Base-by-base conservation (phyloP, 2,329 filamentous ascomycete species). In the Sclerotinia nivalis region DNA sequence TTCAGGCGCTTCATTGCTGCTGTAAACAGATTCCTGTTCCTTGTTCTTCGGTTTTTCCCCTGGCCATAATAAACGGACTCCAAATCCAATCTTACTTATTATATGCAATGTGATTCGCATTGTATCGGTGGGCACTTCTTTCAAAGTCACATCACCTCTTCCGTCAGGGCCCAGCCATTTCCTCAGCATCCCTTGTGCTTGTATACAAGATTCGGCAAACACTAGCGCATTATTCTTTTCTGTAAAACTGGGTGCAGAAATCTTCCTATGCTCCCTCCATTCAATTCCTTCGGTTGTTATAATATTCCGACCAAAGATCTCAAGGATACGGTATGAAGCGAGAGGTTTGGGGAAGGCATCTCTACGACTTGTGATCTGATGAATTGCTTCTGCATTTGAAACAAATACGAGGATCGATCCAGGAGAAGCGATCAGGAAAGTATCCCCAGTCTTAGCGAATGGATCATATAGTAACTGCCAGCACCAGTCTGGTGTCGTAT, bases 231-330 rank as follows among this genome's bases (percentile, higher is more conserved):
- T 89, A 78, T 93, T 94, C 80, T 86, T 88, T 81, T 95, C 92
- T 70, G 90, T 92, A 79, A 95, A 94, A 5, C 87, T 87, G 0
- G 91, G 88, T 40, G 89, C 87, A 0, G 88, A 90, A 56, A 89
- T 85, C 80, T 91, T 93, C 72, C 91, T 86, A 78, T 95, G 91
- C 79, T 87, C 84, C 45, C 88, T 88, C 92, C 91, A 95, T 40
- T 85, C 80, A 0, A 82, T 77, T 1, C 91, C 91, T 78, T 94
- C 91, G 2, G 89, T 88, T 0, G 87, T 88, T 31, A 94, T 80
- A 1, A 94, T 85, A 77, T 92, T 95, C 69, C 87, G 84, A 49
- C 92, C 91, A 77, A 90, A 94, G 31, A 91, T 81, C 60, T 88
- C 84, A 43, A 92, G 80, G 20, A 86, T 81, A 25, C 78, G 79